Conservation (phyloP, 352 stramenopile genomes). For the Phytophthora macrochlamydospora region DNA sequence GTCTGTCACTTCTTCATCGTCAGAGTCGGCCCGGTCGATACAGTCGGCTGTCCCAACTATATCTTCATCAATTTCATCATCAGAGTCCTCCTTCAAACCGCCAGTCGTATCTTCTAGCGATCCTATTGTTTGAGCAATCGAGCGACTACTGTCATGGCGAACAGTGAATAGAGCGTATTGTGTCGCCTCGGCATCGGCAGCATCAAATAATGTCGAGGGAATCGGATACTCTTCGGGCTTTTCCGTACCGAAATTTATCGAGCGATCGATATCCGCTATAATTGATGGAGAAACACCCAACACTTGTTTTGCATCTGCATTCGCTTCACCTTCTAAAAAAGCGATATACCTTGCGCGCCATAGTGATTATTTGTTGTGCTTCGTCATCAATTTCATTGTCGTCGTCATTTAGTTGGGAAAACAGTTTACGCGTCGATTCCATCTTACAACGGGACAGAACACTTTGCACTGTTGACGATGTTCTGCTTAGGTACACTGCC, state of each 20-base stretch:
- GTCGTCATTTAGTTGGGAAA: neutral
- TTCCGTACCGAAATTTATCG: constrained; percentile 11
- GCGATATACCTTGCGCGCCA: constrained; percentile 28
- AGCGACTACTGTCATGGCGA: constrained; percentile 4
- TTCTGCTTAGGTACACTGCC: constrained; percentile 13
- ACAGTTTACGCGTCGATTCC: constrained; percentile 15
- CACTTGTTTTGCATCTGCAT: neutral
- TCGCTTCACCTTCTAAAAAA: constrained; percentile 9
- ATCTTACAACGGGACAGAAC: constrained; percentile 30
- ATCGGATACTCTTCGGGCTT: constrained; percentile 11
- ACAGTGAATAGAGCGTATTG: constrained; percentile 39
- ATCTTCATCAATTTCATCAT: constrained; percentile 27
- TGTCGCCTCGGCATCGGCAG: constrained; percentile 59
- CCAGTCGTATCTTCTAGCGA: neutral
- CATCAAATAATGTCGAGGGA: constrained; percentile 50
- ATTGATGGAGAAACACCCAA: constrained; percentile 31
- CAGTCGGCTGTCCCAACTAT: constrained; percentile 7
- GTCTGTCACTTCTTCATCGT: constrained; percentile 19
- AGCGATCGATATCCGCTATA: constrained; percentile 35
- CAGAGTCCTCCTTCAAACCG: constrained; percentile 11
- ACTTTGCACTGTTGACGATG: constrained; percentile 8
- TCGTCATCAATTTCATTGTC: neutral
- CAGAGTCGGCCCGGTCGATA: constrained; percentile 41
- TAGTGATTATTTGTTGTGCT: neutral
- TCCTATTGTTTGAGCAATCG: neutral